phyloP scores from a whole-genome alignment of 2,329 filamentous ascomycete species.

The Colletotrichum kahawae region DNA sequence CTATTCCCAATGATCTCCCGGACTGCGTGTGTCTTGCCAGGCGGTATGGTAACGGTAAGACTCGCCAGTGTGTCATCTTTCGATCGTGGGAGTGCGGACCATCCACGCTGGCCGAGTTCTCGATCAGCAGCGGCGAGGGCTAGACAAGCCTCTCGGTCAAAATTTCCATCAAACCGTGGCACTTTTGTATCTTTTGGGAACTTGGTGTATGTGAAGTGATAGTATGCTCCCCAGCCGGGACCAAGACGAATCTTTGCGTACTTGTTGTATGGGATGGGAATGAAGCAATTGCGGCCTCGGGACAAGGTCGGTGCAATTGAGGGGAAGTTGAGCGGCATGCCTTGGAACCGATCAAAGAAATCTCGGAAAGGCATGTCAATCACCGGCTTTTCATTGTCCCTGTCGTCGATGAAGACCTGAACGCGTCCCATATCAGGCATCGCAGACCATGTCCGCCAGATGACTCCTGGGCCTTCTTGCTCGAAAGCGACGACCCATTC shows the following conservation, averaged over 20 bases:
- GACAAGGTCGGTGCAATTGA: slow-evolving; percentile 8
- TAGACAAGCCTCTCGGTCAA: slow-evolving; percentile 11
- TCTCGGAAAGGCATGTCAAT: slow-evolving; percentile 13
- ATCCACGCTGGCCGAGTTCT: slow-evolving; percentile 1
- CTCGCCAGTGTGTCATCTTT: slow-evolving; percentile 7
- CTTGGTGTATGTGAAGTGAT: slow-evolving; percentile 14
- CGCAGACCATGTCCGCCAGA: slow-evolving; percentile 16
- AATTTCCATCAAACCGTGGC: slow-evolving; percentile 2
- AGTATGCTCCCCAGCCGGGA: slow-evolving; percentile 10
- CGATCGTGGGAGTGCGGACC: slow-evolving; percentile 12
- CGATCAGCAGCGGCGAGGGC: slow-evolving; percentile 13
- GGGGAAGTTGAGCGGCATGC: slow-evolving; percentile 15
- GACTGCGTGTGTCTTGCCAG: neutral
- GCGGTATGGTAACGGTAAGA: neutral
- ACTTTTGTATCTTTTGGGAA: neutral
- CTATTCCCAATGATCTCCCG: slow-evolving; percentile 14
- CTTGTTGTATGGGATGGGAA: slow-evolving; percentile 15
- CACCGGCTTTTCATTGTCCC: neutral
- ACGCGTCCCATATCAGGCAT: slow-evolving; percentile 12
- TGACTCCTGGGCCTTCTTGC: slow-evolving; percentile 14
- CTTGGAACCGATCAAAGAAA: slow-evolving; percentile 15
- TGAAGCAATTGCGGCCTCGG: slow-evolving; percentile 15
- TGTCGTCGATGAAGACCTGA: slow-evolving; percentile 11
- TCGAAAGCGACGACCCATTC: slow-evolving; percentile 15
- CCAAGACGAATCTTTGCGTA: slow-evolving; percentile 13